Base-by-base conservation (phyloP, 306 rosid genomes). In the Alnus rubra region DNA sequence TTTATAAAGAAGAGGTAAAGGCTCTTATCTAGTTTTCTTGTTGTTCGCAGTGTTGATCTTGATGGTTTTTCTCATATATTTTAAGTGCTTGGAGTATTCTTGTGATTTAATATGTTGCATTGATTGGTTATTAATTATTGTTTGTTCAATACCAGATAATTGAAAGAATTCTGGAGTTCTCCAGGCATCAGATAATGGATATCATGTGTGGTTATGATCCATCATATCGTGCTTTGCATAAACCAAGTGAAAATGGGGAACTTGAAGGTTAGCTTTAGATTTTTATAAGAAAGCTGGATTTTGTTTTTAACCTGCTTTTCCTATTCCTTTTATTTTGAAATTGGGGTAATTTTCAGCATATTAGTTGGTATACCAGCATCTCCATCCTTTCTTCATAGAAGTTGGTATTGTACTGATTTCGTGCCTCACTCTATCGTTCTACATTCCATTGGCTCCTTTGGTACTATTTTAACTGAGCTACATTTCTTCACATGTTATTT, bases 171-270 rank as follows among this genome's bases (percentile, higher is more conserved):
- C 88, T 95, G 78, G 99, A 95, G 92, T 91, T 95, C 54, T 88
- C 98, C 67, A 86, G 93, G 88, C 97, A 48, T 88, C 99, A 95
- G 82, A 89, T 95, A 79, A 88, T 87, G 93, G 99, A 93, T 88
- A 81, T 93, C 23, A 93, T 95, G 98, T 95, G 93, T 86, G 98
- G 96, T 74, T 88, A 83, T 82, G 99, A 95, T 84, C 97, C 99
- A 79, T 85, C 98, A 60, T 95, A 86, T 78, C 96, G 96, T 58
- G 97, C 98, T 4, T 83, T 91, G 83, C 97, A 93, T 84, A 90
- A 90, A 82, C 98, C 96, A n/a, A 77, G 81, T 79, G 97, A 91
- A 82, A 93, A 88, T 76, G 84, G 88, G 71, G 81, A 68, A 72
- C 76, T 70, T 81, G 99, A 95, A 93, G 99, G 99, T 92, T 65